Evolutionary conservation across 805 yeast genomes (phyloP).

Genomic region (Candida ponderosae): DNA sequence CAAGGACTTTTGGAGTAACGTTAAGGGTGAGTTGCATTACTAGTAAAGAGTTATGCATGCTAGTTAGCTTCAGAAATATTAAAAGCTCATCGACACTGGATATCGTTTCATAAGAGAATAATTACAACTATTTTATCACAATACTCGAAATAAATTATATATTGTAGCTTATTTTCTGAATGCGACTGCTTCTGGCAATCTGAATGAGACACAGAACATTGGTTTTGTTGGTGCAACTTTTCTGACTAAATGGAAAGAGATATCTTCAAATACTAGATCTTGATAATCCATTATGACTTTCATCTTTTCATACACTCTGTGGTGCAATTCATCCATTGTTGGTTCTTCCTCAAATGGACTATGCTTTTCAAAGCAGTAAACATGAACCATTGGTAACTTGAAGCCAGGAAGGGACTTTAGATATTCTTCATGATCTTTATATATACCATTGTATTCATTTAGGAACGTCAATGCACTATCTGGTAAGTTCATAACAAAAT

Average conservation of each 20-base stretch:
- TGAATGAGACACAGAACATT: slow-evolving; percentile 85
- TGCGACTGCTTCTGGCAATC: slow-evolving; percentile 61
- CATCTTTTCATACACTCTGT: slow-evolving; percentile 53
- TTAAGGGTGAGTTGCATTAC: slow-evolving; percentile 37
- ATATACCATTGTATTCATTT: slow-evolving; percentile 70
- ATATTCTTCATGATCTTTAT: slow-evolving; percentile 32
- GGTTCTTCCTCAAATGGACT: slow-evolving; percentile 72
- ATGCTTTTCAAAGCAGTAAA: slow-evolving; percentile 89
- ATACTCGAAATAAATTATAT: too few relatives aligned
- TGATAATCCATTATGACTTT: slow-evolving; percentile 35
- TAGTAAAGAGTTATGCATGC: slow-evolving; percentile 1
- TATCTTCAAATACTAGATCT: slow-evolving; percentile 35
- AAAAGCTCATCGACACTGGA: neutral
- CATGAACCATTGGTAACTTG: slow-evolving; percentile 69
- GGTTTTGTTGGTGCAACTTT: slow-evolving; percentile 95
- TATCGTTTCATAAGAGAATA: too few relatives aligned
- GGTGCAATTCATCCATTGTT: slow-evolving; percentile 53
- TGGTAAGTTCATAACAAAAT: slow-evolving; percentile 94
- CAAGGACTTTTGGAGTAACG: slow-evolving; percentile 41
- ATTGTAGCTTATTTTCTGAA: slow-evolving; percentile 25
- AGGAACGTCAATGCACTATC: slow-evolving; percentile 84
- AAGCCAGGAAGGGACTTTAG: slow-evolving; percentile 35
- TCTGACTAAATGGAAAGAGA: slow-evolving; percentile 77
- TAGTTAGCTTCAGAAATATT: neutral
- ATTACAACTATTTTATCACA: too few relatives aligned